Conservation (phyloP, 2,329 filamentous ascomycete species). For the Lachnum nothofagi region DNA sequence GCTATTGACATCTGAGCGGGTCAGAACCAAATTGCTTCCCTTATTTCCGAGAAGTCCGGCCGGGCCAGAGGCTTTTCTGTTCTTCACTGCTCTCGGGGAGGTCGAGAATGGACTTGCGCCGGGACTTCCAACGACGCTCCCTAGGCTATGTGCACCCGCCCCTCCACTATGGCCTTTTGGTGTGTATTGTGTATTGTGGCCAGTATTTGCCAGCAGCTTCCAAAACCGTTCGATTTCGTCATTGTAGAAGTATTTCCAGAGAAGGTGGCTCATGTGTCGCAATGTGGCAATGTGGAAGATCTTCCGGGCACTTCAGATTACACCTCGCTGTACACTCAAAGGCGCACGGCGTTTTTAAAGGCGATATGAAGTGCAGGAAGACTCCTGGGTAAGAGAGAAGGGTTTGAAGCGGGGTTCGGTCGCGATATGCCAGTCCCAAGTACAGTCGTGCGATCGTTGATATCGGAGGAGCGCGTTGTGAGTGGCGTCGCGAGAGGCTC, state of each 20-base stretch:
- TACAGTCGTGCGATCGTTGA: not conserved
- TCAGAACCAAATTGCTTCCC: conserved; percentile 39
- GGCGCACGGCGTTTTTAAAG: conserved; percentile 94
- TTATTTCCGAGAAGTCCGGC: conserved; percentile 43
- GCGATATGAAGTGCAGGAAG: conserved; percentile 49
- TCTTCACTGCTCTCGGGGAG: conserved; percentile 48
- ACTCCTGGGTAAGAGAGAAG: conserved; percentile 28
- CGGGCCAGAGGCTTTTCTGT: conserved; percentile 49
- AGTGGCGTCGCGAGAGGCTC: not conserved
- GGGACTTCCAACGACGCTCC: conserved; percentile 34
- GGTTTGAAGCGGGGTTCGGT: conserved; percentile 3
- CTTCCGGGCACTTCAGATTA: conserved; percentile 28
- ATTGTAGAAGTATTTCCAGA: conserved; percentile 96
- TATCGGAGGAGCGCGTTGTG: not conserved
- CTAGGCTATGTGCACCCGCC: conserved; percentile 37
- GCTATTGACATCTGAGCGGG: conserved; percentile 71
- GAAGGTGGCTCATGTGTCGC: conserved; percentile 84
- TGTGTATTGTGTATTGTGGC: conserved; percentile 47
- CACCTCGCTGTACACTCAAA: conserved; percentile 85
- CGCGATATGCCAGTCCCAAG: not conserved
- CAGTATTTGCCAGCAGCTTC: conserved; percentile 73
- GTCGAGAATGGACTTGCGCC: conserved; percentile 33
- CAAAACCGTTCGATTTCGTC: conserved; percentile 96
- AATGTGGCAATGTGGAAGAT: conserved; percentile 34
- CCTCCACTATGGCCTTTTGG: conserved; percentile 49